phyloP scores from a whole-genome alignment of 495 filamentous ascomycete genomes.

The Lasiosphaeris hirsuta region DNA sequence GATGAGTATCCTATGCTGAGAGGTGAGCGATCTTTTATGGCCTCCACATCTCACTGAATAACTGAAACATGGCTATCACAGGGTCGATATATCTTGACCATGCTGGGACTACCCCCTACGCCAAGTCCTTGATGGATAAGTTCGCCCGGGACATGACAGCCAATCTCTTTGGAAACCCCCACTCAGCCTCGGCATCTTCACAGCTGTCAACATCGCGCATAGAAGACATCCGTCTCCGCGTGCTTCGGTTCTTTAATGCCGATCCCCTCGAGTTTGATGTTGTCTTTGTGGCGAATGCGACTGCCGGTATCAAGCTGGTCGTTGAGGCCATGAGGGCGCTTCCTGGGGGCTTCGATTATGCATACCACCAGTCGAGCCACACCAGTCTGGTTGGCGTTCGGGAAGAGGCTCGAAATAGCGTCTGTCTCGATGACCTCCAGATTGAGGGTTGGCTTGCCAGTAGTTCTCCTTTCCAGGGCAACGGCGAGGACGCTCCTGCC shows the following conservation, averaged over 20 bases:
- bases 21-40: slow-evolving; percentile 44
- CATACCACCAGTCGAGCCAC: slow-evolving; percentile 80
- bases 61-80: slow-evolving; percentile 33
- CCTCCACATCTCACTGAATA: background rate
- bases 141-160: slow-evolving; percentile 73
- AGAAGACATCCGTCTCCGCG: slow-evolving; percentile 69
- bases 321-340: slow-evolving; percentile 66
- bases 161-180: slow-evolving; percentile 86
- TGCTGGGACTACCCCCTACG: slow-evolving; percentile 80
- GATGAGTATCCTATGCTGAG: slow-evolving; percentile 82
- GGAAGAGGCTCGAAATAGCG: slow-evolving; percentile 60
- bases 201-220: slow-evolving; percentile 69
- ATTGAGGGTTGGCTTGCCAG: slow-evolving; percentile 64
- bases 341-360: slow-evolving; percentile 70
- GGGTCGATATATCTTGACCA: slow-evolving; percentile 86
- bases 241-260: slow-evolving; percentile 79
- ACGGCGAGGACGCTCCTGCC: slow-evolving; percentile 19
- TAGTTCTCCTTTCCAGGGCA: slow-evolving; percentile 15
- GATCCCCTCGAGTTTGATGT: slow-evolving; percentile 81
- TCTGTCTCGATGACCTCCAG: slow-evolving; percentile 67
- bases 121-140: slow-evolving; percentile 75
- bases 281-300: slow-evolving; percentile 89
- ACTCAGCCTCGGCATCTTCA: slow-evolving; percentile 80
- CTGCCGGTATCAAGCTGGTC: slow-evolving; percentile 85
- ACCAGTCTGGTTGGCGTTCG: slow-evolving; percentile 84